Evolutionary conservation across 73 alveolate genomes (phyloP).

Genomic region (Tetrahymena thermophila): DNA sequence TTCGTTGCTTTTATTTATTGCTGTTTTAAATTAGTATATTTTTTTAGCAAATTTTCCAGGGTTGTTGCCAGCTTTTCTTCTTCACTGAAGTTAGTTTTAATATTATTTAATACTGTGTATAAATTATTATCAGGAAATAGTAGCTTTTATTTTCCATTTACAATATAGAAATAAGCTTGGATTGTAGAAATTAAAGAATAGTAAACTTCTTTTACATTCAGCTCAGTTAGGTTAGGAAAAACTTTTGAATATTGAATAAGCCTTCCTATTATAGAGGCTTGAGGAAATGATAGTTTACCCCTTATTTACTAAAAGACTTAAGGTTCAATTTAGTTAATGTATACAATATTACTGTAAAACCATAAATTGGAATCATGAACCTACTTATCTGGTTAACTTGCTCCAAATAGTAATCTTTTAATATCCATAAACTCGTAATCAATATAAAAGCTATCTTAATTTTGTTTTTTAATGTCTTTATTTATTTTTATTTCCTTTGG

Average conservation of each 20-base stretch:
- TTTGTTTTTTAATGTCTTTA: neutral
- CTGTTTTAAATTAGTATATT: neutral
- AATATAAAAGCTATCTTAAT: neutral
- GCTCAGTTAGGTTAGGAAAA: neutral
- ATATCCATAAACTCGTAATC: neutral
- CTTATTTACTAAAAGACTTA: neutral
- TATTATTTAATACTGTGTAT: neutral
- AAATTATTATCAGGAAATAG: neutral
- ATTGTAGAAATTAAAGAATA: neutral
- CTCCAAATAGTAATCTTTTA: neutral
- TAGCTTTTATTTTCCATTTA: neutral
- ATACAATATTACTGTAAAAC: neutral
- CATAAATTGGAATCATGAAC: neutral
- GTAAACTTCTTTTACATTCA: neutral
- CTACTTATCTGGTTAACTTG: neutral
- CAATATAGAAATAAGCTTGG: neutral
- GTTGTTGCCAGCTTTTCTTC: neutral
- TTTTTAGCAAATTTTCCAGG: neutral
- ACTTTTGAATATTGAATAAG: neutral
- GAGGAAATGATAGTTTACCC: neutral
- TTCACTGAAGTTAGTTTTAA: neutral
- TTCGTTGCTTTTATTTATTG: neutral
- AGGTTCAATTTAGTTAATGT: neutral
- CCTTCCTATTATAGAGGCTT: neutral
- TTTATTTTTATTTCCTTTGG: neutral